Conservation (phyloP, 148 eudicot genomes). For the Camellia japonica region DNA sequence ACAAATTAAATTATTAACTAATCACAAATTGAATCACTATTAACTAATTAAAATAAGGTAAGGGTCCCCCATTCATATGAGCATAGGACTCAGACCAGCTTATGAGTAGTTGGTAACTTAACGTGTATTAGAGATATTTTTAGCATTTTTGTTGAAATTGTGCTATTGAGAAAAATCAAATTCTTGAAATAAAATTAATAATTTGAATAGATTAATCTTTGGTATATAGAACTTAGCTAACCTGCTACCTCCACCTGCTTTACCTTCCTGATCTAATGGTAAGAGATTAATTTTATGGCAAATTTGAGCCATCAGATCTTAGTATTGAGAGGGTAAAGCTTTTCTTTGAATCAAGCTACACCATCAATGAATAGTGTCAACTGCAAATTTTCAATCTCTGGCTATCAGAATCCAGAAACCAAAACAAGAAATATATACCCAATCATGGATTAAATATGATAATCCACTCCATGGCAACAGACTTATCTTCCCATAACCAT, state of each 20-base stretch:
- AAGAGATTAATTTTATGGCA: background rate
- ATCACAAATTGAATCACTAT: too few species aligned
- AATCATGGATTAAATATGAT: background rate
- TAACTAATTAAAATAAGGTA: too few species aligned
- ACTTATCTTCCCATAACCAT: background rate
- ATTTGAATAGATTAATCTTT: too few species aligned
- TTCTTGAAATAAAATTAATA: too few species aligned
- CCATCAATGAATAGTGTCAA: background rate
- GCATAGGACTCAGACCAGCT: too few species aligned
- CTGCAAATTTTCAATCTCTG: background rate
- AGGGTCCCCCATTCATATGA: too few species aligned
- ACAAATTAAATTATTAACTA: too few species aligned
- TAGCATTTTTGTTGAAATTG: too few species aligned
- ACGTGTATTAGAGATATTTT: too few species aligned
- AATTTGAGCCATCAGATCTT: background rate
- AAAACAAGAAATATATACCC: background rate
- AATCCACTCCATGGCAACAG: background rate
- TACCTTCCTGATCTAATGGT: background rate
- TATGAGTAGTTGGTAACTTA: too few species aligned
- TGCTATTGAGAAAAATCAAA: too few species aligned
- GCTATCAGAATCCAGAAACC: conserved; percentile 3
- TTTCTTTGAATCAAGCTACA: conserved; percentile 14
- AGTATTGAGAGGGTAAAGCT: background rate
- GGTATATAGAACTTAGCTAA: conserved; percentile 1
- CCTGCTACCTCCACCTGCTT: background rate